Conservation (phyloP, 441 rosid genomes). For the Melastoma candidum region DNA sequence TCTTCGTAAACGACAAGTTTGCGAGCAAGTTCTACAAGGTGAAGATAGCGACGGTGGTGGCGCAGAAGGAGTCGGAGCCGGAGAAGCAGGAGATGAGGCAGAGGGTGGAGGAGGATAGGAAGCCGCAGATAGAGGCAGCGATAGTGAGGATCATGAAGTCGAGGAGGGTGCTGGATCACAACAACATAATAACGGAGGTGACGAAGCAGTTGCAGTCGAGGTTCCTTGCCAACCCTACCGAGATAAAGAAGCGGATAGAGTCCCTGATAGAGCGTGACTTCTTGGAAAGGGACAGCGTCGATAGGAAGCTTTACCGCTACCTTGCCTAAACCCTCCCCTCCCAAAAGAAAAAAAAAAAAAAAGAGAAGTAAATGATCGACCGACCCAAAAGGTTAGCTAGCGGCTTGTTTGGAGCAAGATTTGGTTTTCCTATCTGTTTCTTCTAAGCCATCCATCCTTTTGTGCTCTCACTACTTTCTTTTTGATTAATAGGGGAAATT, state of each 20-base stretch:
- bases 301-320: conserved; percentile 83
- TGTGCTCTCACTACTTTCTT: no score
- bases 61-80: conserved; percentile 91
- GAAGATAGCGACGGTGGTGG: conserved; percentile 94
- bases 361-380: no score
- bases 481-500: no score
- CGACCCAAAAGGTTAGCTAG: no score
- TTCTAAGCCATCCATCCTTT: no score
- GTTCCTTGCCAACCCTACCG: conserved; percentile 85
- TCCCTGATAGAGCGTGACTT: conserved; percentile 90
- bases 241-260: conserved; percentile 91
- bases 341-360: no score
- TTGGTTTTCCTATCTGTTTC: no score
- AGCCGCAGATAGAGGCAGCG: conserved; percentile 97
- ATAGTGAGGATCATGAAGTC: conserved; percentile 97
- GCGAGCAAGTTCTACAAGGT: conserved; percentile 86
- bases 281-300: conserved; percentile 84
- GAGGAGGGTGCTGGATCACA: conserved; percentile 82
- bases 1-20: conserved; percentile 83
- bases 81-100: conserved; percentile 96
- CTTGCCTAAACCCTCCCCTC: conserved; percentile 41
- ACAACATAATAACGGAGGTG: conserved; percentile 80
- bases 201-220: conserved; percentile 91
- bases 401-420: no score
- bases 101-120: conserved; percentile 96